phyloP scores from a whole-genome alignment of 768 basidiomycete genomes.

The Amanita jacksonii region DNA sequence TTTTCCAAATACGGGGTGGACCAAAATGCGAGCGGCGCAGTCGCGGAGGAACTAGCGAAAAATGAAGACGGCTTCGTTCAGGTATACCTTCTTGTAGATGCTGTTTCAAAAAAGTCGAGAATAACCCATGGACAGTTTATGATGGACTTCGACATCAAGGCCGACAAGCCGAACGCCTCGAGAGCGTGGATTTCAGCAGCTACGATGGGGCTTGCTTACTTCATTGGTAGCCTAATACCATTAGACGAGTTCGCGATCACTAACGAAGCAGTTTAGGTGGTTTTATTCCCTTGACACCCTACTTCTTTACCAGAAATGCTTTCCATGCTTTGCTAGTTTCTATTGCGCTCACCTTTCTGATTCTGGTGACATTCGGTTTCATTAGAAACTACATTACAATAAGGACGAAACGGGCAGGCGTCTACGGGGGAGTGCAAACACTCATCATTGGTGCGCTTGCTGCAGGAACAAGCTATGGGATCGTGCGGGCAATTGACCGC shows the following conservation, averaged over 20 bases:
- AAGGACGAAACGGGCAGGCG: neutral
- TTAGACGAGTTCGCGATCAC: neutral
- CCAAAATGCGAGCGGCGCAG: neutral
- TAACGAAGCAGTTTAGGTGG: neutral
- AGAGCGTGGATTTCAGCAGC: slow-evolving; percentile 2
- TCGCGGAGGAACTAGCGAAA: neutral
- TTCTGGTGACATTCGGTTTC: neutral
- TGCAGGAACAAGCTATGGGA: slow-evolving; percentile 1
- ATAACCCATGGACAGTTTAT: slow-evolving; percentile 1
- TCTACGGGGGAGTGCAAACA: slow-evolving; percentile 2
- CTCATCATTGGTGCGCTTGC: neutral
- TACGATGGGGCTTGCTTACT: slow-evolving; percentile 1
- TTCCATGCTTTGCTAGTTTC: neutral
- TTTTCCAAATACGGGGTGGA: neutral
- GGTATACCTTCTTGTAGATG: neutral
- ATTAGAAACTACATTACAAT: slow-evolving; percentile 1
- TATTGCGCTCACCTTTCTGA: slow-evolving; percentile 1
- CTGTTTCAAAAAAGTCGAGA: neutral
- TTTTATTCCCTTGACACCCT: slow-evolving; percentile 1
- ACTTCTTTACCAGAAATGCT: neutral
- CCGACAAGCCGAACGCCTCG: slow-evolving; percentile 1
- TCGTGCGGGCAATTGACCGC: neutral
- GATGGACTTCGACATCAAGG: slow-evolving; percentile 1
- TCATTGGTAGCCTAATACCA: neutral
- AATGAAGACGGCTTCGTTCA: neutral